A percentile compares a stretch with the other conserved stretches of the same genome.
These are phyloP conservation scores for Quercus dentata DNA, from an alignment of 306 rosid genomes.

Conservation along the genomic window DNA sequence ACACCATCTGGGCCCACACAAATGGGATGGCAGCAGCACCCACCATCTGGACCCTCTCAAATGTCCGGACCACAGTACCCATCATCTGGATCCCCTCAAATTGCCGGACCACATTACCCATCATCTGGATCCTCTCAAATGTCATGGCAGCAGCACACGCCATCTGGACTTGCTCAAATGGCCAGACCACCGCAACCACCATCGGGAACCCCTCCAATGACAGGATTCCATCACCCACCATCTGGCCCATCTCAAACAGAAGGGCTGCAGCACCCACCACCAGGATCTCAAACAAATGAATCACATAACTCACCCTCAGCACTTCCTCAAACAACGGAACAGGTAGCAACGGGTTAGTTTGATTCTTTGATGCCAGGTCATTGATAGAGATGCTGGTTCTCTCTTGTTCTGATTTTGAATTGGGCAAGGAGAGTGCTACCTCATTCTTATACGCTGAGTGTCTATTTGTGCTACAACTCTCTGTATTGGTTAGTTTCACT, in stretches of 20 bases:
- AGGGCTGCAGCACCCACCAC: conserved; percentile 33
- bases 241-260: conserved; percentile 30
- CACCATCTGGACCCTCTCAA: conserved; percentile 26
- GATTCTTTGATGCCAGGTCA: conserved; percentile 23
- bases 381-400: conserved; percentile 13
- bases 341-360: conserved; percentile 30
- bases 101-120: conserved; percentile 25
- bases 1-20: conserved; percentile 21
- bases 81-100: conserved; percentile 26
- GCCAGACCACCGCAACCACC: conserved; percentile 23
- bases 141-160: conserved; percentile 20
- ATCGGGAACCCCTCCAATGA: conserved; percentile 11
- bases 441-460: conserved; percentile 3
- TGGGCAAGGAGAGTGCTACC: conserved; percentile 16
- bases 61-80: conserved; percentile 17
- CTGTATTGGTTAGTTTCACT: conserved; percentile 7
- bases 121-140: conserved; percentile 18
- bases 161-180: conserved; percentile 10
- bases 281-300: conserved; percentile 39
- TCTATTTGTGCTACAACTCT: conserved; percentile 8
- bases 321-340: conserved; percentile 32
- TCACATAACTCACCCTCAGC: conserved; percentile 38
- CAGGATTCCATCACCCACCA: conserved; percentile 25
- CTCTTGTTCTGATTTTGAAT: conserved; percentile 6
- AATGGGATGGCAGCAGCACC: conserved; percentile 17